These are phyloP conservation scores for Blastomyces percursus DNA, from an alignment of 2,329 filamentous ascomycete species.

Conservation along the genomic window DNA sequence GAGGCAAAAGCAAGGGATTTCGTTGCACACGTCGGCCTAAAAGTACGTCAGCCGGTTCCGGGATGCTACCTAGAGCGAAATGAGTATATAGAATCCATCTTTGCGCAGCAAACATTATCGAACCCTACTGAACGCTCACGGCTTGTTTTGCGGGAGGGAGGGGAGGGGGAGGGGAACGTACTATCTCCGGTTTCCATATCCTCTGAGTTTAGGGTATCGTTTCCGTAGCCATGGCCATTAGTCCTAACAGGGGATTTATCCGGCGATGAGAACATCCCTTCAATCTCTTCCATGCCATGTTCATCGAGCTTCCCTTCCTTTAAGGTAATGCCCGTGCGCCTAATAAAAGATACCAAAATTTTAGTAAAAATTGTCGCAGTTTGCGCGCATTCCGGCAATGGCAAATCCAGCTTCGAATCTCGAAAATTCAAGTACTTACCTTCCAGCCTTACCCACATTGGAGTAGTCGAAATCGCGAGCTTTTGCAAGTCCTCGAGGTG, in stretches of 20 bases:
- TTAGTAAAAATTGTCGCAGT: slow-evolving; percentile 12
- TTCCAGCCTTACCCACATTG: slow-evolving; percentile 38
- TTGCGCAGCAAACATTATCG: not conserved
- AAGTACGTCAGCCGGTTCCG: slow-evolving; percentile 33
- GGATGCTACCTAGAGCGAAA: slow-evolving; percentile 27
- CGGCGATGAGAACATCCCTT: slow-evolving; percentile 81
- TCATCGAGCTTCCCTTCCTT: slow-evolving; percentile 77
- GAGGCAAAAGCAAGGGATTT: slow-evolving; percentile 28
- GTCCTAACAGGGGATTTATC: slow-evolving; percentile 44
- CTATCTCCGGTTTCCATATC: slow-evolving; percentile 55
- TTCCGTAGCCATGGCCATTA: slow-evolving; percentile 24
- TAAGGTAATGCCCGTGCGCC: slow-evolving; percentile 80
- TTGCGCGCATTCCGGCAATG: not conserved
- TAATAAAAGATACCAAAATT: slow-evolving; percentile 29
- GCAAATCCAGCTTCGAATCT: not conserved
- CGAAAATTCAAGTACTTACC: slow-evolving; percentile 21
- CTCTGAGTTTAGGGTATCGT: slow-evolving; percentile 42
- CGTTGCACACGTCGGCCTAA: slow-evolving; percentile 25
- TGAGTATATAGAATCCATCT: not conserved
- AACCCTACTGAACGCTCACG: not conserved
- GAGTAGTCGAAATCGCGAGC: slow-evolving; percentile 39
- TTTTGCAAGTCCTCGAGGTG: slow-evolving; percentile 32
- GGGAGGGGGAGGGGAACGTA: slow-evolving; percentile 27
- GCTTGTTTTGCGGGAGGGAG: not conserved
- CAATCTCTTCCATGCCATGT: slow-evolving; percentile 80